These are phyloP conservation scores for Neurospora sublineolata DNA, from an alignment of 495 filamentous ascomycete genomes.

Conservation along the genomic window DNA sequence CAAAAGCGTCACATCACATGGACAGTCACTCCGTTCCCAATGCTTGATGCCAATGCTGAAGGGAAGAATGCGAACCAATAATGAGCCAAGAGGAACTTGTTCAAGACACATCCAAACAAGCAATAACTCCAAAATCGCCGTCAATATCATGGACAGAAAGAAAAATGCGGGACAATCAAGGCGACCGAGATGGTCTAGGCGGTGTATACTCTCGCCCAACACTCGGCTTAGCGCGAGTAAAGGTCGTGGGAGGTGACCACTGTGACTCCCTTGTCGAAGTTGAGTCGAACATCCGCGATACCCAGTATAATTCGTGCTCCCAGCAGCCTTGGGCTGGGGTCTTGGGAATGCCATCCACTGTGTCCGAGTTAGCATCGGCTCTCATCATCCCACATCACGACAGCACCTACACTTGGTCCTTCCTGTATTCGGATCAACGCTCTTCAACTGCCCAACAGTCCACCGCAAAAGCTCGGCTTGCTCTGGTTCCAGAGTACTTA, in stretches of 20 bases:
- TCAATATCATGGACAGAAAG: neutral
- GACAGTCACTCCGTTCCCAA: neutral
- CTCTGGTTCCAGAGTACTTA: slow-evolving; percentile 7
- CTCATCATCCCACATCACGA: neutral
- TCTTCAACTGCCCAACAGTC: slow-evolving; percentile 7
- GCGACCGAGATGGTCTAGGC: neutral
- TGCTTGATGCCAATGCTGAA: neutral
- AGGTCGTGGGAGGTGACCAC: slow-evolving; percentile 15
- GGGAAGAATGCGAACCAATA: neutral
- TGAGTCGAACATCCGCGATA: slow-evolving; percentile 18
- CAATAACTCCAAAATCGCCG: neutral
- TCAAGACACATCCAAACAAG: neutral
- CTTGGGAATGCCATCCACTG: slow-evolving; percentile 10
- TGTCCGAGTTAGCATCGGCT: neutral
- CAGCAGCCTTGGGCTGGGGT: slow-evolving; percentile 13
- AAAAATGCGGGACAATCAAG: neutral
- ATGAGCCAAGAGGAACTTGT: neutral
- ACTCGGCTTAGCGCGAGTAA: slow-evolving; percentile 11
- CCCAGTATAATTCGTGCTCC: slow-evolving; percentile 20
- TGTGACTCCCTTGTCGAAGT: neutral
- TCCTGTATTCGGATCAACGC: neutral
- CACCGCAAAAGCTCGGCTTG: slow-evolving; percentile 9
- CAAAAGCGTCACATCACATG: neutral
- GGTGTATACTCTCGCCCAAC: slow-evolving; percentile 7
- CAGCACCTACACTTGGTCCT: slow-evolving; percentile 3